Evolutionary conservation across 768 basidiomycete genomes (phyloP).

Genomic region (Mycena metata): DNA sequence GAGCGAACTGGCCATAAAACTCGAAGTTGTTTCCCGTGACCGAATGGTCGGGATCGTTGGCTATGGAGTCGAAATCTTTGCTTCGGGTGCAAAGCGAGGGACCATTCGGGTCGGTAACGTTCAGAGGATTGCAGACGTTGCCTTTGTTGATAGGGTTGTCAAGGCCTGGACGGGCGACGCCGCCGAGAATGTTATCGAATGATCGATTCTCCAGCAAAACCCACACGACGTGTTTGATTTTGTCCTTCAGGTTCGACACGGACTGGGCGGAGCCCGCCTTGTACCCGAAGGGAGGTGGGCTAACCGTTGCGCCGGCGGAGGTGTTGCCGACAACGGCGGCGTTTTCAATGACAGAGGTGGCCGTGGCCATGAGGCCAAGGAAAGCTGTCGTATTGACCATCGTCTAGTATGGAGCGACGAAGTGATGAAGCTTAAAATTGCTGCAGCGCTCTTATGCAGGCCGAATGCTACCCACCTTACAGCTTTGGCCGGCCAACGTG

Average conservation of each 20-base stretch:
- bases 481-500: too few relatives aligned
- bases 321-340: background rate
- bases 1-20: slow-evolving; percentile 43
- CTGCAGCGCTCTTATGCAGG: too few relatives aligned
- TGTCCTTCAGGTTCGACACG: slow-evolving; percentile 38
- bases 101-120: slow-evolving; percentile 37
- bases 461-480: too few relatives aligned
- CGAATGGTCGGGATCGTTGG: slow-evolving; percentile 44
- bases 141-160: slow-evolving; percentile 42
- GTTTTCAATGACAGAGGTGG: slow-evolving; percentile 27
- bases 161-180: slow-evolving; percentile 35
- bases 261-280: slow-evolving; percentile 36
- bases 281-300: slow-evolving; percentile 37
- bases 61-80: slow-evolving; percentile 40
- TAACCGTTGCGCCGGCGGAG: background rate
- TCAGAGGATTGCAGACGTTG: slow-evolving; percentile 42
- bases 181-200: slow-evolving; percentile 48
- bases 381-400: slow-evolving; percentile 35
- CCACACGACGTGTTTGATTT: slow-evolving; percentile 45
- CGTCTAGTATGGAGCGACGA: slow-evolving; percentile 2
- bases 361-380: slow-evolving; percentile 32
- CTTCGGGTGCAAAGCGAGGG: slow-evolving; percentile 38
- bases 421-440: background rate
- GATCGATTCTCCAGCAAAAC: slow-evolving; percentile 47
- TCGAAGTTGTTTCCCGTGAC: slow-evolving; percentile 45